Conservation (phyloP, 2,329 filamentous ascomycete species). For the Alternaria incomplexa region DNA sequence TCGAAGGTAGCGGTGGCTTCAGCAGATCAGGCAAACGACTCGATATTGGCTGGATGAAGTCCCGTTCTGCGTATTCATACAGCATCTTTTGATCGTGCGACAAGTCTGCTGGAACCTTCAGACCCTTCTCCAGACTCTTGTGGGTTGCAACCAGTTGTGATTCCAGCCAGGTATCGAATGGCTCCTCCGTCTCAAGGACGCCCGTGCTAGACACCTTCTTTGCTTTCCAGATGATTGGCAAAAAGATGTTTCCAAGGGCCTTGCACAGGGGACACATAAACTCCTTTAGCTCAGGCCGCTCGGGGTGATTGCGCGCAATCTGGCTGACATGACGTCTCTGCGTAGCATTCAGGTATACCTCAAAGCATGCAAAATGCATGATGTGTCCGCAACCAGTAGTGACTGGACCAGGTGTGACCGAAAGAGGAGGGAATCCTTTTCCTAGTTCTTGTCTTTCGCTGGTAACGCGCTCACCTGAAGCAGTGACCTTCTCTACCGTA, state of each 20-base stretch:
- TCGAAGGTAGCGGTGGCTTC: slow-evolving; percentile 25
- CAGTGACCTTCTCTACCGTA: slow-evolving; percentile 75
- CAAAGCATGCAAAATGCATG: slow-evolving; percentile 97
- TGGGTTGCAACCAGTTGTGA: slow-evolving; percentile 61
- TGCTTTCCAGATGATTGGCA: slow-evolving; percentile 94
- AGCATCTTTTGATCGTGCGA: slow-evolving; percentile 57
- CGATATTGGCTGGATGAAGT: slow-evolving; percentile 59
- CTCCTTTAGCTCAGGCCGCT: slow-evolving; percentile 77
- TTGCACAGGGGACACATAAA: slow-evolving; percentile 98
- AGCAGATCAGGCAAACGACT: slow-evolving; percentile 47
- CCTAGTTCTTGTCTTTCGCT: slow-evolving; percentile 83
- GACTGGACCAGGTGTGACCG: slow-evolving; percentile 75
- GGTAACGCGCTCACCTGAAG: slow-evolving; percentile 72
- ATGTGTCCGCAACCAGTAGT: slow-evolving; percentile 95
- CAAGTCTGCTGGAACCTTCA: slow-evolving; percentile 31
- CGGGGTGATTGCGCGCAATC: slow-evolving; percentile 92
- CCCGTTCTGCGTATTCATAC: slow-evolving; percentile 57
- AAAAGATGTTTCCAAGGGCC: slow-evolving; percentile 90
- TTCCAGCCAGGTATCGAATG: slow-evolving; percentile 74
- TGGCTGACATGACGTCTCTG: slow-evolving; percentile 85
- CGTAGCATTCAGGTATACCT: slow-evolving; percentile 86
- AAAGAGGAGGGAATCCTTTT: slow-evolving; percentile 79
- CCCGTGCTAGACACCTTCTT: slow-evolving; percentile 84
- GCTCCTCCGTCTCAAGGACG: slow-evolving; percentile 63
- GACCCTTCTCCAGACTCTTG: slow-evolving; percentile 49